phyloP scores from a whole-genome alignment of 192 early-diverging fungal genomes.

The Geosiphon pyriformis region DNA sequence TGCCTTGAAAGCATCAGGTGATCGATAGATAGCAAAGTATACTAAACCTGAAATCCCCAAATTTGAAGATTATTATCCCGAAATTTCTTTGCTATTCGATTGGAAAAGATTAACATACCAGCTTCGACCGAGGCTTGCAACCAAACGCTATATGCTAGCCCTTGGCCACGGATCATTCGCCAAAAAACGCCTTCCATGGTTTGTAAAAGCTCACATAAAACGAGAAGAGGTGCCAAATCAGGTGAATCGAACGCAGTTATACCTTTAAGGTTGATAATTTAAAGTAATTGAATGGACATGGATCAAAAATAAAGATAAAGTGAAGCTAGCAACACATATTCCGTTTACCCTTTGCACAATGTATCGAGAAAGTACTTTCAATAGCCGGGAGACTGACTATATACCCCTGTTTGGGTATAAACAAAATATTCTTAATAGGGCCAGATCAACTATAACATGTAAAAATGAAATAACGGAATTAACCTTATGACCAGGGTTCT shows the following conservation, averaged over 20 bases:
- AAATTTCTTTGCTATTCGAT: background rate
- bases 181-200: slow-evolving; percentile 57
- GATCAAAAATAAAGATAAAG: background rate
- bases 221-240: slow-evolving; percentile 50
- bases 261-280: slow-evolving; percentile 21
- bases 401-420: slow-evolving; percentile 27
- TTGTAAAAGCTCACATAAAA: slow-evolving; percentile 48
- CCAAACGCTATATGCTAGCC: slow-evolving; percentile 48
- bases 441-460: background rate
- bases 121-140: slow-evolving; percentile 41
- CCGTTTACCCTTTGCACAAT: slow-evolving; percentile 36
- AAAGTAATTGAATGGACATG: background rate
- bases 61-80: background rate
- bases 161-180: slow-evolving; percentile 57
- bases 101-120: slow-evolving; percentile 21
- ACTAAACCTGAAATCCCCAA: slow-evolving; percentile 31
- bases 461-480: background rate
- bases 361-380: slow-evolving; percentile 50
- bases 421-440: background rate
- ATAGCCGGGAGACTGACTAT: slow-evolving; percentile 51
- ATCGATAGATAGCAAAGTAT: slow-evolving; percentile 45
- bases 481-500: slow-evolving; percentile 33
- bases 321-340: background rate
- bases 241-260: slow-evolving; percentile 42
- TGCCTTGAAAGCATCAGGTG: slow-evolving; percentile 48